phyloP scores from a whole-genome alignment of 1,284 basidiomycete species.

The Agroathelia rolfsii region DNA sequence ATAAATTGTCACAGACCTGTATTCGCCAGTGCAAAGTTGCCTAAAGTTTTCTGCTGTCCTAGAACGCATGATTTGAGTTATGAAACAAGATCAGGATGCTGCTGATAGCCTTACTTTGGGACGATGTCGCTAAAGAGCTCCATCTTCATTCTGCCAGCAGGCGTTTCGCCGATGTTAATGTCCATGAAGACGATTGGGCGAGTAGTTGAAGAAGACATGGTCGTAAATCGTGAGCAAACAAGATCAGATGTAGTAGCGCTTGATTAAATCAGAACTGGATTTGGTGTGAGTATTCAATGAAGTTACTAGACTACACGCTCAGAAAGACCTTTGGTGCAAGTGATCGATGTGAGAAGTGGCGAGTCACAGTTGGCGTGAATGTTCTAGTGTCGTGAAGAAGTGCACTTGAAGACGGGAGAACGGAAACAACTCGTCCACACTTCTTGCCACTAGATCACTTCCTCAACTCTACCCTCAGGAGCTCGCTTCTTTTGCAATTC shows the following conservation, averaged over 20 bases:
- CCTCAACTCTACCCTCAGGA: no score
- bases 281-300: no score
- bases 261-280: no score
- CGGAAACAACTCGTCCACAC: no score
- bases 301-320: no score
- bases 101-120: conserved; percentile 56
- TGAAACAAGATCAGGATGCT: conserved; percentile 4
- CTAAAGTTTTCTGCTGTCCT: conserved; percentile 97
- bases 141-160: conserved; percentile 92
- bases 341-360: no score
- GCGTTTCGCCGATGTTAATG: conserved; percentile 89
- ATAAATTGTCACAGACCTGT: conserved; percentile 43
- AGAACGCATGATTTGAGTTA: conserved; percentile 5
- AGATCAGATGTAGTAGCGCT: conserved; percentile 11
- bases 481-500: no score
- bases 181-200: conserved; percentile 89
- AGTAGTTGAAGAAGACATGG: conserved; percentile 5
- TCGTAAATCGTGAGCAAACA: conserved; percentile 11
- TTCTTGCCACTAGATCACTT: no score
- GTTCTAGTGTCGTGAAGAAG: no score
- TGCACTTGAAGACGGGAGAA: no score
- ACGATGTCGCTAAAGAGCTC: conserved; percentile 89
- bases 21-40: conserved; percentile 94
- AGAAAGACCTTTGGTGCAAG: no score
- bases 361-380: no score